Evolutionary conservation across 441 rosid genomes (phyloP).

Genomic region (Breynia disticha): DNA sequence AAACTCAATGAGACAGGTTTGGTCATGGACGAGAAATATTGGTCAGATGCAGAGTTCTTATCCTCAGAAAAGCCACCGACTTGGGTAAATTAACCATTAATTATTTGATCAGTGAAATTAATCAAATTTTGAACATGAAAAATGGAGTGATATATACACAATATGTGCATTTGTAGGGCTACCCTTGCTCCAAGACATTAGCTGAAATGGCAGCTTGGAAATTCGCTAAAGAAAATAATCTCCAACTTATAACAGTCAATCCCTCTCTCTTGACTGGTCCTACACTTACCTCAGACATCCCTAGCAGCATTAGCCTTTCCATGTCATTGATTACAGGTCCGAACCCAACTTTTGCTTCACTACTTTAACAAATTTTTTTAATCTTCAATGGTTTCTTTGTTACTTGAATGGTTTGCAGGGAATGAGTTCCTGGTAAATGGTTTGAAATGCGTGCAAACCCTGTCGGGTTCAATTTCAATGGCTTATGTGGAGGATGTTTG

Average conservation of each 20-base stretch:
- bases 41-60: conserved; percentile 69
- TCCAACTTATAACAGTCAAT: conserved; percentile 58
- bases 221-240: conserved; percentile 53
- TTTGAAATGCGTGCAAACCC: conserved; percentile 70
- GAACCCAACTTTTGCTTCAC: background rate
- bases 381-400: background rate
- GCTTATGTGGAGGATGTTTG: conserved; percentile 69
- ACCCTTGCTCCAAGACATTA: conserved; percentile 54
- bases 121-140: background rate
- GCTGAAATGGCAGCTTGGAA: conserved; percentile 74
- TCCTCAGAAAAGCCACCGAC: conserved; percentile 55
- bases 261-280: conserved; percentile 64
- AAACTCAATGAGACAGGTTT: conserved; percentile 45
- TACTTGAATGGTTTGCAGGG: conserved; percentile 31
- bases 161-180: conserved; percentile 44
- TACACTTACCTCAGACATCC: conserved; percentile 43
- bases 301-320: conserved; percentile 49
- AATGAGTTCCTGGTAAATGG: conserved; percentile 42
- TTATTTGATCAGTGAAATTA: background rate
- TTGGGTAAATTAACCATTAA: conserved; percentile 42
- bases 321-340: conserved; percentile 55
- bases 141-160: too few relatives aligned
- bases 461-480: conserved; percentile 73
- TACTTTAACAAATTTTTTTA: background rate
- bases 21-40: conserved; percentile 53